Evolutionary conservation across 768 basidiomycete species (phyloP), one percentile per base, ranked within the genome.

Genomic region (Russula abietina): DNA sequence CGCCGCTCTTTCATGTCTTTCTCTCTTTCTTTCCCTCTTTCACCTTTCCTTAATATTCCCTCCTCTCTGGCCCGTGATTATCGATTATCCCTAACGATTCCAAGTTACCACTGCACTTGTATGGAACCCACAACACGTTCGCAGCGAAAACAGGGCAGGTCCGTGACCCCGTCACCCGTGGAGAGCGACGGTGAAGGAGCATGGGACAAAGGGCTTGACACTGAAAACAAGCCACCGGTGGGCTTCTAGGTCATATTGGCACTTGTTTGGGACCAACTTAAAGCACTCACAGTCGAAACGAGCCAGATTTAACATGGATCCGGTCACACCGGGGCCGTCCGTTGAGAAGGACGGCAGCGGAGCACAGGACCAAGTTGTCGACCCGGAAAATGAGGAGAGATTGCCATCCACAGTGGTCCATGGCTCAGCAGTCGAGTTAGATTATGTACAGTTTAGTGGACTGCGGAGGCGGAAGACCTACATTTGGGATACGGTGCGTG

Each of bases 401-500:
- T 5, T 16, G 46, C 24, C n/a, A 4, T 14, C 4, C 26, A 26
- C 16, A 1, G 39, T 60, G n/a, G n/a, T 38, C 36, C 54, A 38
- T 43, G 54, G 63, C 16, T 51, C 41, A 22, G 59, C 54, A 5
- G 54, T 64, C 39, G 63, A 64, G 30, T 33, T 39, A 0, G 9
- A 36, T 2, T 11, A 28, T 16, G 32, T 49, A 9, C 12, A 4
- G 19, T 24, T 38, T 22, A 16, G 19, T 26, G 24, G 11, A 17
- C 1, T 30, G 30, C 30, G 12, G 36, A 49, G 3, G 16, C 45
- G 53, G 39, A 64, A 60, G 16, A 38, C 60, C 22, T 60, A 51
- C 24, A 43, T 51, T 11, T 64, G 63, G 63, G 41, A 26, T n/a
- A 64, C 63, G 4, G 63, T 45, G 28, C 5, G 45, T 32, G 8